A percentile compares a stretch with the other conserved stretches of the same genome.
phyloP scores from a whole-genome alignment of 176 grass and related monocot genomes.

The Alopecurus myosuroides region DNA sequence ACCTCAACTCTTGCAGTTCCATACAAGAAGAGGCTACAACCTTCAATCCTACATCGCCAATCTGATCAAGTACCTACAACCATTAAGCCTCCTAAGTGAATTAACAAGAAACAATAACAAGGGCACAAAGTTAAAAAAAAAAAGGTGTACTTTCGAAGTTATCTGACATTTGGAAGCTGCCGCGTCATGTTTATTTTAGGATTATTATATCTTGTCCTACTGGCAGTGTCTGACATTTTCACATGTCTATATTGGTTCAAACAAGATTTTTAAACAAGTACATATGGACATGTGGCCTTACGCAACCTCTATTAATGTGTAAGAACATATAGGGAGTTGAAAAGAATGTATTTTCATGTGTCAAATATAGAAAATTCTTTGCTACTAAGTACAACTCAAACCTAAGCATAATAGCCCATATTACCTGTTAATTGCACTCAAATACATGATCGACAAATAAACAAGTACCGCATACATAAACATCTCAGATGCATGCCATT shows the following conservation, averaged over 20 bases:
- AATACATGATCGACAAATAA: neutral
- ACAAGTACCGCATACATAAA: neutral
- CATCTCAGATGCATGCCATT: neutral
- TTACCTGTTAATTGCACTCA: neutral
- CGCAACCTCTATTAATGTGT: neutral
- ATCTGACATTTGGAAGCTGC: neutral
- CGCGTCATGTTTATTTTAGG: neutral
- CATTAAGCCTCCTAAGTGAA: neutral
- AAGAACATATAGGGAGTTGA: neutral
- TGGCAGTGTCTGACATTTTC: neutral
- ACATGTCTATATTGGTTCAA: neutral
- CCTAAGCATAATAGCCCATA: neutral
- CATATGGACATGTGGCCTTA: neutral
- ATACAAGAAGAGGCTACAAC: constrained; percentile 47
- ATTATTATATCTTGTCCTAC: neutral
- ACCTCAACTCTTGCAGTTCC: constrained; percentile 59
- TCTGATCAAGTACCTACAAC: constrained; percentile 59
- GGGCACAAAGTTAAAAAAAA: neutral
- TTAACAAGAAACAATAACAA: neutral
- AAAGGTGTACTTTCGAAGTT: neutral
- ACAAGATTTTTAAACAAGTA: neutral
- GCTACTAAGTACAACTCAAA: neutral
- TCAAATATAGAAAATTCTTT: neutral
- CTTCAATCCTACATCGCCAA: constrained; percentile 63
- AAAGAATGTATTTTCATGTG: neutral